These are phyloP conservation scores for Neurospora sp. DNA, from an alignment of 495 filamentous ascomycete species.

Conservation along the genomic window DNA sequence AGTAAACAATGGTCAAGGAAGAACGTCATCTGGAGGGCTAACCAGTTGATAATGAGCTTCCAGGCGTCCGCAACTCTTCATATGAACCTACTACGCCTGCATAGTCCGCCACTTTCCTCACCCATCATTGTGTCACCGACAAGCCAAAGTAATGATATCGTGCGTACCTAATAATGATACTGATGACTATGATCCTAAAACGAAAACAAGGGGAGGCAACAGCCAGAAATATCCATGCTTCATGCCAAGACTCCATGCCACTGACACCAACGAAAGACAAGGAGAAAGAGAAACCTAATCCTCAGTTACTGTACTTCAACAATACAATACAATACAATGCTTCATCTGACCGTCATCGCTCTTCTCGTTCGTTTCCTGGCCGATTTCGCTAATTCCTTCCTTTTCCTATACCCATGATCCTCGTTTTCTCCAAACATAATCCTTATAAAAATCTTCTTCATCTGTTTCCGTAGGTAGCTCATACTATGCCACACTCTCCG, in stretches of 20 bases:
- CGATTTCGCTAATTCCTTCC: background rate
- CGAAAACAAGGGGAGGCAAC: background rate
- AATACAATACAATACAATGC: background rate
- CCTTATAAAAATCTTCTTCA: background rate
- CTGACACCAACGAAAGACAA: background rate
- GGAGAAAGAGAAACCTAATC: background rate
- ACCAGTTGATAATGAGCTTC: background rate
- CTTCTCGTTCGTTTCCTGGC: background rate
- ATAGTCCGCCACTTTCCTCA: background rate
- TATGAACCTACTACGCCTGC: background rate
- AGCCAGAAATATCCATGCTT: background rate
- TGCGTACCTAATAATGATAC: background rate
- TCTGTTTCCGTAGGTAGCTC: background rate
- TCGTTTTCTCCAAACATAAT: background rate
- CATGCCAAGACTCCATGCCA: background rate
- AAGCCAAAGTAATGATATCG: background rate
- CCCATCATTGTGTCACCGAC: background rate
- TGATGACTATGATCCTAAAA: background rate
- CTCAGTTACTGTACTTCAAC: background rate
- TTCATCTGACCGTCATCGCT: background rate
- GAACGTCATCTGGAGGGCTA: background rate
- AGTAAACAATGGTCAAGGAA: background rate
- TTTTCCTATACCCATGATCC: background rate
- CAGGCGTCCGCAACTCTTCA: too few relatives aligned
- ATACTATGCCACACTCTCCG: background rate